phyloP scores from a whole-genome alignment of 257 asterid species.

The Salvia miltiorrhiza region DNA sequence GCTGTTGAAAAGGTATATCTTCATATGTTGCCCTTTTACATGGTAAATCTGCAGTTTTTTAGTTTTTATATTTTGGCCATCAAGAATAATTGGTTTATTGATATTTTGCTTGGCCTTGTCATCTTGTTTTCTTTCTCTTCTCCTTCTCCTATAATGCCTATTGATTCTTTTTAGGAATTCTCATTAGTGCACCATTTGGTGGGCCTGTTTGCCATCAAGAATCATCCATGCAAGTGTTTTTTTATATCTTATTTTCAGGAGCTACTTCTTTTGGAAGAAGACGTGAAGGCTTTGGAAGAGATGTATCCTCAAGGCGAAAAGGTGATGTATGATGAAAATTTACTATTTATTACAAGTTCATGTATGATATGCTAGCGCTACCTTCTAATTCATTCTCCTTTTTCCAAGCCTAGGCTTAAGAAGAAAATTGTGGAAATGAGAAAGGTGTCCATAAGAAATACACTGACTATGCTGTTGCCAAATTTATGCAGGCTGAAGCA shows the following conservation, averaged over 20 bases:
- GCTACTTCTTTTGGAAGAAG: constrained; percentile 90
- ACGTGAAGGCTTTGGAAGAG: constrained; percentile 88
- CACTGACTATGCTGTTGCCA: constrained; percentile 14
- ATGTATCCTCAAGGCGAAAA: constrained; percentile 99
- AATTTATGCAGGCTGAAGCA: constrained; percentile 82
- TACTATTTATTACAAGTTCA: neutral
- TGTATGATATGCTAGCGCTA: neutral
- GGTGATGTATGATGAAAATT: constrained; percentile 43
- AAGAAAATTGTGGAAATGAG: neutral
- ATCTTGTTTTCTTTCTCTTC: neutral
- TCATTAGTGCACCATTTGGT: constrained; percentile 11
- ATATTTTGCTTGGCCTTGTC: neutral
- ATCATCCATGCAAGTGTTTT: constrained; percentile 11
- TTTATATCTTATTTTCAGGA: constrained; percentile 49
- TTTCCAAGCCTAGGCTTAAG: neutral
- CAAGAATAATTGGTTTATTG: neutral
- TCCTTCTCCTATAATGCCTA: neutral
- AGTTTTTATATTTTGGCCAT: neutral
- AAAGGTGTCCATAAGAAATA: constrained; percentile 4
- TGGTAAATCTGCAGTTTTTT: neutral
- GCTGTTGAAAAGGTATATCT: constrained; percentile 74
- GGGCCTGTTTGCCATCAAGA: constrained; percentile 9
- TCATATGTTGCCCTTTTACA: neutral
- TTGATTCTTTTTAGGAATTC: neutral
- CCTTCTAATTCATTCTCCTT: constrained; percentile 5